Evolutionary conservation across 2,329 filamentous ascomycete genomes (phyloP).

Genomic region (Fusarium azukiicola): DNA sequence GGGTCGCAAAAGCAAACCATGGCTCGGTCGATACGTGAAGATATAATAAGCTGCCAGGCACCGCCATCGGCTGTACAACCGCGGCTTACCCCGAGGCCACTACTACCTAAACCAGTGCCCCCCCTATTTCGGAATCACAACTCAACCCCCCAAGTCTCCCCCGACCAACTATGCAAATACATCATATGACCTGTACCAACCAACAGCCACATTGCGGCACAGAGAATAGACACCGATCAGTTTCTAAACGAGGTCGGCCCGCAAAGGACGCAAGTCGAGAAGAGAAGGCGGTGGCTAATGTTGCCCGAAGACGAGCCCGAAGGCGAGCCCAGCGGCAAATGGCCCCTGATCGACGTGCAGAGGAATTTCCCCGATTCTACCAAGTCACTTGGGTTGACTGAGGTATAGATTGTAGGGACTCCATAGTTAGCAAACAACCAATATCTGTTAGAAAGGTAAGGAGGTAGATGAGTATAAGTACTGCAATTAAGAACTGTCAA

Average conservation of each 20-base stretch:
- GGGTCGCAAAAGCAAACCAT: too few relatives aligned
- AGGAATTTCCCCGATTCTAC: constrained; percentile 7
- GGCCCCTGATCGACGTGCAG: background rate
- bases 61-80: constrained; percentile 1
- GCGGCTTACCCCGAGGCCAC: constrained; percentile 11
- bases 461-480: too few relatives aligned
- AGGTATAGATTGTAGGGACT: background rate
- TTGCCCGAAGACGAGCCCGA: constrained; percentile 8
- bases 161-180: constrained; percentile 18
- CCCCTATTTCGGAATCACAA: constrained; percentile 8
- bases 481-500: too few relatives aligned
- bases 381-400: background rate
- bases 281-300: constrained; percentile 21
- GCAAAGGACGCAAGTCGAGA: constrained; percentile 22
- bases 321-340: constrained; percentile 15
- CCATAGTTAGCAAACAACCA: background rate
- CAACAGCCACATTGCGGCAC: constrained; percentile 1
- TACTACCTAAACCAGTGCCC: background rate
- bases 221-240: constrained; percentile 11
- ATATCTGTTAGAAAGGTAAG: background rate
- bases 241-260: constrained; percentile 20
- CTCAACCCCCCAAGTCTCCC: constrained; percentile 1
- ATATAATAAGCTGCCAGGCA: constrained; percentile 19
- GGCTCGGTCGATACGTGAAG: background rate
- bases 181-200: constrained; percentile 16